These are phyloP conservation scores for Tremellales sp. DNA, from an alignment of 1,284 basidiomycete genomes.

Conservation along the genomic window DNA sequence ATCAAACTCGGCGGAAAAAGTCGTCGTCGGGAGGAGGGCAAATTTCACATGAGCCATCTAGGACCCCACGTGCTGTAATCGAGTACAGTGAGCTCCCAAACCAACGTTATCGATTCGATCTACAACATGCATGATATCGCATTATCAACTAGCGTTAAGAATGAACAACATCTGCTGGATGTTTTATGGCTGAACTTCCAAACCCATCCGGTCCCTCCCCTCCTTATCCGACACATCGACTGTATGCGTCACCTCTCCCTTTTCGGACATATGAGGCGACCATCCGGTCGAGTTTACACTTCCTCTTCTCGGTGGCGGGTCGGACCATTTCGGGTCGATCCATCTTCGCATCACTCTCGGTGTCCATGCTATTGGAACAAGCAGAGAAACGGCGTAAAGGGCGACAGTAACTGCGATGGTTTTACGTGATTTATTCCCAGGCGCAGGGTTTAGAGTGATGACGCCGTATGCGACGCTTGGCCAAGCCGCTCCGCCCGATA, in stretches of 20 bases:
- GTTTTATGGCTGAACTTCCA: too few species aligned
- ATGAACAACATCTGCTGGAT: too few species aligned
- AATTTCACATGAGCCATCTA: too few species aligned
- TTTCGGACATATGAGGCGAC: background rate
- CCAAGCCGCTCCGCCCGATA: conserved; percentile 31
- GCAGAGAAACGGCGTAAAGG: background rate
- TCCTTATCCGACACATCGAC: background rate
- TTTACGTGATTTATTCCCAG: background rate
- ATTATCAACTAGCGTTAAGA: too few species aligned
- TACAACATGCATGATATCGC: too few species aligned
- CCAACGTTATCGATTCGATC: too few species aligned
- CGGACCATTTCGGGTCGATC: conserved; percentile 1
- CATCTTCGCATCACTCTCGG: conserved; percentile 1
- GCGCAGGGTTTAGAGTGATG: background rate
- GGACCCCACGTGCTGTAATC: too few species aligned
- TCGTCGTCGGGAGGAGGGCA: too few species aligned
- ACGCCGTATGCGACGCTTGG: conserved; percentile 32
- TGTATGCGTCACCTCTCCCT: background rate
- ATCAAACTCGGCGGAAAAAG: too few species aligned
- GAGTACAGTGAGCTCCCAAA: too few species aligned
- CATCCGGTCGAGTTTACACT: background rate
- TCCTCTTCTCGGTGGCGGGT: background rate
- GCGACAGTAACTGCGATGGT: background rate
- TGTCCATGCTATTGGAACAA: background rate
- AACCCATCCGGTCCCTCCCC: too few species aligned